A percentile compares a stretch with the other conserved stretches of the same genome.
Evolutionary conservation across 331 rosid species (phyloP).

Genomic region (Dryas integrifolia): DNA sequence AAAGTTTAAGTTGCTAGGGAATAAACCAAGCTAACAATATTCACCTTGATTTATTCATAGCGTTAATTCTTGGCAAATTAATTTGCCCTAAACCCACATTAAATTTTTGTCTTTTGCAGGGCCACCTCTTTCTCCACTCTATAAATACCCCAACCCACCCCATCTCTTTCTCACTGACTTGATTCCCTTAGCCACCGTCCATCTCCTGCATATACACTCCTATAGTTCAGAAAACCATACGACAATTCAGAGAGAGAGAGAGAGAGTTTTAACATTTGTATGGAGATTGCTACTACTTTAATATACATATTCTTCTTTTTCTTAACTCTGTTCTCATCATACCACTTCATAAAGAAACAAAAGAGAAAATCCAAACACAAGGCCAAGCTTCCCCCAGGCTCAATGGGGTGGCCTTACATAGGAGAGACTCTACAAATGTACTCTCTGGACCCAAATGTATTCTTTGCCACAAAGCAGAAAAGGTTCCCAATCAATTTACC

Average conservation of each 20-base stretch:
- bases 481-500: slow-evolving; percentile 44
- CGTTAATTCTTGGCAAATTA: not conserved
- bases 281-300: slow-evolving; percentile 47
- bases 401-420: slow-evolving; percentile 83
- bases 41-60: no score
- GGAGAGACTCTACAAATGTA: slow-evolving; percentile 85
- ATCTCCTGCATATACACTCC: not conserved
- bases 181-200: not conserved
- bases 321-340: slow-evolving; percentile 32
- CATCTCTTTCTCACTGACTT: slow-evolving; percentile 33
- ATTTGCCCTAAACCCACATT: not conserved
- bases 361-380: slow-evolving; percentile 7
- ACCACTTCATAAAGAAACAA: slow-evolving; percentile 32
- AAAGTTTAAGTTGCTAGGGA: no score
- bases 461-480: slow-evolving; percentile 65
- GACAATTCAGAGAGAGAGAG: slow-evolving; percentile 18
- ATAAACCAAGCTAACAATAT: no score
- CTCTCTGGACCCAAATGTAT: slow-evolving; percentile 69
- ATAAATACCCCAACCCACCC: slow-evolving; percentile 40
- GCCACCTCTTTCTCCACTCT: not conserved
- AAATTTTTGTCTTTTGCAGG: slow-evolving; percentile 3
- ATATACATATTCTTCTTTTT: slow-evolving; percentile 39
- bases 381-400: slow-evolving; percentile 74
- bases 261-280: slow-evolving; percentile 33
- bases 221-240: not conserved